Percentiles rank a stretch among this genome's conserved stretches.
These are phyloP conservation scores for Tremellales sp. DNA, from an alignment of 1,284 basidiomycete genomes.

Conservation along the genomic window DNA sequence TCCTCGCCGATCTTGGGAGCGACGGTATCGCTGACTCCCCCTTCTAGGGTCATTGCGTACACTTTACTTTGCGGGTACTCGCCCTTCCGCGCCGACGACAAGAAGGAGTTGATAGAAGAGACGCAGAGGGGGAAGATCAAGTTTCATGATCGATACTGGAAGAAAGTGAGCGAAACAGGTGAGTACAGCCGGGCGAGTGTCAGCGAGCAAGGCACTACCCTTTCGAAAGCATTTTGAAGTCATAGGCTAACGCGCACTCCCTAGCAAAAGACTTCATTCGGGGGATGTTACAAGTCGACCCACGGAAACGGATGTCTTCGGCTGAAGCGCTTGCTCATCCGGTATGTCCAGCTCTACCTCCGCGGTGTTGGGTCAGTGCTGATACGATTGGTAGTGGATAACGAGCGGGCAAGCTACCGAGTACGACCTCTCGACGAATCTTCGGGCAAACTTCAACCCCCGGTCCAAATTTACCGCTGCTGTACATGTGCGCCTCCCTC, in stretches of 20 bases:
- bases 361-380: not conserved
- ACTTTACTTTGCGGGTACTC: conserved; percentile 87
- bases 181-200: conserved; percentile 6
- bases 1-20: no score
- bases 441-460: not conserved
- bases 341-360: conserved; percentile 34
- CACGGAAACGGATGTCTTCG: conserved; percentile 67
- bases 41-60: conserved; percentile 80
- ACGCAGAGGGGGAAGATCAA: conserved; percentile 76
- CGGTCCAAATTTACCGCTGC: not conserved
- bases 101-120: conserved; percentile 70
- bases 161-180: conserved; percentile 75
- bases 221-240: not conserved
- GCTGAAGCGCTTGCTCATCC: conserved; percentile 64
- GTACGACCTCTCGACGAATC: not conserved
- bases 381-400: not conserved
- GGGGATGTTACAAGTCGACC: conserved; percentile 68
- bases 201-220: not conserved
- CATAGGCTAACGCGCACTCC: not conserved
- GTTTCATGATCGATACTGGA: conserved; percentile 93
- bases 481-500: not conserved
- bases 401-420: not conserved
- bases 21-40: not conserved
- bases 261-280: conserved; percentile 82
- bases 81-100: conserved; percentile 83